Percentiles rank a stretch among this genome's conserved stretches.
phyloP scores from a whole-genome alignment of 2,329 filamentous ascomycete genomes.

The Fusarium buxicola region DNA sequence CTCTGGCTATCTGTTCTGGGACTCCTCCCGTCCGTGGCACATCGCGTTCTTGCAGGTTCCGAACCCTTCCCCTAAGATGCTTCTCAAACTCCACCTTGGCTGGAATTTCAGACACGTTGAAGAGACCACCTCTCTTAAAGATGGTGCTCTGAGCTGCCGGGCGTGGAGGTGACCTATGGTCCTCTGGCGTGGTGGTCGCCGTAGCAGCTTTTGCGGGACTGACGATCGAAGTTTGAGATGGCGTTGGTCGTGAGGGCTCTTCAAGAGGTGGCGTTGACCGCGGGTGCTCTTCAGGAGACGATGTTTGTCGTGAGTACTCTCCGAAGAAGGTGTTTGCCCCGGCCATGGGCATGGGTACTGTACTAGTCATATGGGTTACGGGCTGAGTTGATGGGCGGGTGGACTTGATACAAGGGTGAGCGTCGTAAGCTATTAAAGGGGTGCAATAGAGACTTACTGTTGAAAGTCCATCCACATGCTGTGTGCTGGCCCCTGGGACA shows the following conservation, averaged over 20 bases:
- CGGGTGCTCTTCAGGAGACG: neutral
- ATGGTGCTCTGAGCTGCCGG: neutral
- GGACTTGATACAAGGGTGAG: slow-evolving; percentile 15
- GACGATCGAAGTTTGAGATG: neutral
- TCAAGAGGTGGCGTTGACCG: neutral
- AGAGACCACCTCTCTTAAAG: slow-evolving; percentile 37
- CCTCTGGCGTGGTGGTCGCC: neutral
- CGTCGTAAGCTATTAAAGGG: neutral
- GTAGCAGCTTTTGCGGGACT: neutral
- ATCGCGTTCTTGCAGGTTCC: slow-evolving; percentile 20
- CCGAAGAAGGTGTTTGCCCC: slow-evolving; percentile 55
- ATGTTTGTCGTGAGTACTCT: slow-evolving; percentile 5
- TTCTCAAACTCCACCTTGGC: slow-evolving; percentile 45
- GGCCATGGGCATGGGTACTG: slow-evolving; percentile 49
- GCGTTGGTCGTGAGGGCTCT: neutral
- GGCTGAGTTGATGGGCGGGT: slow-evolving; percentile 3
- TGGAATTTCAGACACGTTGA: slow-evolving; percentile 39
- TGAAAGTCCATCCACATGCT: neutral
- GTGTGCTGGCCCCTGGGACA: neutral
- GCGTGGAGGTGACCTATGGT: neutral
- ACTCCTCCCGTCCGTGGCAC: slow-evolving; percentile 6
- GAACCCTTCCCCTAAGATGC: slow-evolving; percentile 24
- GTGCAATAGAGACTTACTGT: slow-evolving; percentile 9
- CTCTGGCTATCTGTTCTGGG: slow-evolving; percentile 20
- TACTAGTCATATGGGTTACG: slow-evolving; percentile 1